Evolutionary conservation across 129 eudicot genomes (phyloP), one percentile per base, ranked within the genome.

Genomic region (Ambrosia trifida): DNA sequence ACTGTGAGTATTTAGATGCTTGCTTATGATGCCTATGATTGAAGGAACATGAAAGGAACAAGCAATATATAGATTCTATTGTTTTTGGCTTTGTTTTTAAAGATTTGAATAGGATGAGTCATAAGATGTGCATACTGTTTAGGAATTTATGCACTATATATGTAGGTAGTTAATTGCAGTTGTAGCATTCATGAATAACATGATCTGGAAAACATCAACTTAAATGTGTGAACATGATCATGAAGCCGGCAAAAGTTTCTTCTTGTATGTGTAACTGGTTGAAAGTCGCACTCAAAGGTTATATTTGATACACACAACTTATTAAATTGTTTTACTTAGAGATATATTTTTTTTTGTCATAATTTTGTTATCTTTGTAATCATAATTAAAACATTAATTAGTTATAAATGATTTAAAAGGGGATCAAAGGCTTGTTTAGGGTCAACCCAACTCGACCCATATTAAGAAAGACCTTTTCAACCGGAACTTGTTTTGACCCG

Each of bases 121-220:
- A 35, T 68, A 19, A 65, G 17, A 41, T 43, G 19, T 11, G 10
- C 7, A 33, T 33, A 38, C 11, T 16, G 0, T 62, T 62, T 35
- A 12, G 14, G 53, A 13, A 47, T 40, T 40, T 40, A 40, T 40
- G 44, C 44, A 8, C n/a, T n/a, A n/a, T n/a, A 6, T 47, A 47
- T 47, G 53, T 47, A 46, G 52, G 17, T 47, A 46, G 52, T 46
- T 46, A 47, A 17, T 47, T 62, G 36, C 4, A 61, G 13, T 61
- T 32, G 44, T 33, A 13, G 13, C 7, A 13, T n/a, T 68, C 6
- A 46, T 47, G 44, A 14, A 67, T 67, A 30, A 7, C 44, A 67
- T 67, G 46, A 16, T 68, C 33, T 68, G 38, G 47, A 50, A 50
- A 68, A 32, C 60, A 50, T 47, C 63, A 57, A 30, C 17, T 24